Percentiles rank a stretch among this genome's conserved stretches.
Evolutionary conservation across 2,329 filamentous ascomycete genomes (phyloP).

Genomic region (Fusarium virguliforme): DNA sequence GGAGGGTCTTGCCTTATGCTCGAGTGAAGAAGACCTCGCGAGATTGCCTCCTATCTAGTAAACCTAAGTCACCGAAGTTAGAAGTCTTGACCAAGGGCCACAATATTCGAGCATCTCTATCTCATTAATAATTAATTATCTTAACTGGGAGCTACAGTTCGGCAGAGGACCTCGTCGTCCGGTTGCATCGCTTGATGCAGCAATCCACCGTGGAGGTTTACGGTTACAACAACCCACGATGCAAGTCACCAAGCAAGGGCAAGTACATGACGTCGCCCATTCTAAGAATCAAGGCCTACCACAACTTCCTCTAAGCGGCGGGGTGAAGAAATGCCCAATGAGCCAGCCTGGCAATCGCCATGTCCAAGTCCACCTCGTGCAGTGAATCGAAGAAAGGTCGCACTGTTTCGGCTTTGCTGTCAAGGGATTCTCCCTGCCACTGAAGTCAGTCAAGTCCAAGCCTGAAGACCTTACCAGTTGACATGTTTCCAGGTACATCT

Average conservation of each 20-base stretch:
- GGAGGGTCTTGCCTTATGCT: not conserved
- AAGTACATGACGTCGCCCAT: not conserved
- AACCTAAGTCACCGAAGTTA: too few relatives aligned
- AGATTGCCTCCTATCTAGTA: too few relatives aligned
- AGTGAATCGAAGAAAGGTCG: not conserved
- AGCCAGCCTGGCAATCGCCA: not conserved
- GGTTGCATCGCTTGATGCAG: conserved; percentile 37
- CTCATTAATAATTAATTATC: not conserved
- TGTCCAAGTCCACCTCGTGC: not conserved
- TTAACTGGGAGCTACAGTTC: conserved; percentile 1
- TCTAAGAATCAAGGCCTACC: not conserved
- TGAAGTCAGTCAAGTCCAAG: conserved; percentile 35
- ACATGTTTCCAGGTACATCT: conserved; percentile 11
- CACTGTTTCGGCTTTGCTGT: conserved; percentile 9
- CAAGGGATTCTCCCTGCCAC: conserved; percentile 24
- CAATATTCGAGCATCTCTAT: not conserved
- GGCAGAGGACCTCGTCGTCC: not conserved
- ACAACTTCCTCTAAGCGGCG: not conserved
- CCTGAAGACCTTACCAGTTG: conserved; percentile 42
- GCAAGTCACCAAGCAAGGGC: not conserved
- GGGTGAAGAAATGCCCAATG: not conserved
- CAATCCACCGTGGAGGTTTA: not conserved
- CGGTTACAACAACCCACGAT: not conserved
- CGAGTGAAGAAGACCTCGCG: not conserved
- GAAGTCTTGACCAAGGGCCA: not conserved